Percentiles rank a stretch among this genome's conserved stretches.
Evolutionary conservation across 2,329 filamentous ascomycete species (phyloP).

Genomic region (Fusarium caatingaense): DNA sequence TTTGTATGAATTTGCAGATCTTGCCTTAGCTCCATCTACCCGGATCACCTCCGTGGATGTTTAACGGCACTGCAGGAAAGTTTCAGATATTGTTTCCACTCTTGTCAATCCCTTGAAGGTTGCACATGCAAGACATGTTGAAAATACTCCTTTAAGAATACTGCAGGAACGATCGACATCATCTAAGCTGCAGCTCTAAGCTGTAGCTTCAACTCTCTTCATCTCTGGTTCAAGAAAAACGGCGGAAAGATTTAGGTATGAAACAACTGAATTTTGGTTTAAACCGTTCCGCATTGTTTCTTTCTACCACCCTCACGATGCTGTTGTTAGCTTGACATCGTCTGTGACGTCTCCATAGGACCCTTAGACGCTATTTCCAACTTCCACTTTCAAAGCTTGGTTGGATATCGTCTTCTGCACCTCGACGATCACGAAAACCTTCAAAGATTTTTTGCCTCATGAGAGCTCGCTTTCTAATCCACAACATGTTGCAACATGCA

Average conservation of each 20-base stretch:
- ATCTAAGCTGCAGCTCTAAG: neutral
- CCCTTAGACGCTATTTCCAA: neutral
- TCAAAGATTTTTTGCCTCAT: rapidly evolving
- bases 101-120: neutral
- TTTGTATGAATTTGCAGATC: neutral
- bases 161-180: neutral
- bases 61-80: neutral
- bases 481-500: neutral
- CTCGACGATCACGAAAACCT: neutral
- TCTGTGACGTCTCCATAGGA: neutral
- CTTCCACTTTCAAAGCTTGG: neutral
- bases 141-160: neutral
- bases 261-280: rapidly evolving
- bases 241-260: neutral
- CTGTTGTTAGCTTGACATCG: neutral
- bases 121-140: neutral
- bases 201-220: neutral
- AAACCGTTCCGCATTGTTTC: neutral
- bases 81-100: neutral
- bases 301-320: rapidly evolving
- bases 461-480: neutral
- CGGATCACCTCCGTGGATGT: neutral
- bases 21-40: neutral
- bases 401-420: neutral
- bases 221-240: rapidly evolving